These are phyloP conservation scores for Myriangium duriaei DNA, from an alignment of 2,329 filamentous ascomycete genomes.

Conservation along the genomic window DNA sequence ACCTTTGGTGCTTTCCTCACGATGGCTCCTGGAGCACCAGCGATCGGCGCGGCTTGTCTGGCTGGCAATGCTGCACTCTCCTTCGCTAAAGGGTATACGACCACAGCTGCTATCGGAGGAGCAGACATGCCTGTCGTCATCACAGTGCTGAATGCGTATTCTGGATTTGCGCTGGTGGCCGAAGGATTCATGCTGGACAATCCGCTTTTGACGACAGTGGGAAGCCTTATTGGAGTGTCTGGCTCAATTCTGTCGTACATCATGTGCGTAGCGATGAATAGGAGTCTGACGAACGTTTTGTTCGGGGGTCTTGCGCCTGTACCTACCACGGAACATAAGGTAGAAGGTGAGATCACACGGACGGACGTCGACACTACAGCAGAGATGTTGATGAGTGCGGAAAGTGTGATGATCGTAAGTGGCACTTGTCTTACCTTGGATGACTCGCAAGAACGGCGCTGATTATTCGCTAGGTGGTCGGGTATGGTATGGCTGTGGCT, in stretches of 20 bases:
- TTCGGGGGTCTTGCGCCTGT: slow-evolving; percentile 67
- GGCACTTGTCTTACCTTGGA: neutral
- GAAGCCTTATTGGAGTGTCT: slow-evolving; percentile 75
- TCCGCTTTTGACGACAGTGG: slow-evolving; percentile 69
- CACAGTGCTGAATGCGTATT: slow-evolving; percentile 82
- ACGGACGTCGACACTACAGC: slow-evolving; percentile 71
- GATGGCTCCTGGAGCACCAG: slow-evolving; percentile 66
- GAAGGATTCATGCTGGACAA: slow-evolving; percentile 91
- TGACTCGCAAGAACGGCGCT: slow-evolving; percentile 1
- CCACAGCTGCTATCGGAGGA: slow-evolving; percentile 79
- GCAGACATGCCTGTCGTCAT: slow-evolving; percentile 91
- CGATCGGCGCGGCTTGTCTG: slow-evolving; percentile 66
- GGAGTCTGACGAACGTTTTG: slow-evolving; percentile 75
- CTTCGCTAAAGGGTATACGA: slow-evolving; percentile 78
- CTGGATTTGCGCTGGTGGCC: slow-evolving; percentile 77
- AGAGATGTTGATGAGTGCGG: slow-evolving; percentile 60
- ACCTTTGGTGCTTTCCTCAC: slow-evolving; percentile 77
- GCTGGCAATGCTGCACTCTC: slow-evolving; percentile 65
- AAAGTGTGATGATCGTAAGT: slow-evolving; percentile 66
- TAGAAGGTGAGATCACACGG: slow-evolving; percentile 67
- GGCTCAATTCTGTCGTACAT: slow-evolving; percentile 84
- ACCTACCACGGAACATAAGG: slow-evolving; percentile 51
- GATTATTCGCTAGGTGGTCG: slow-evolving; percentile 42
- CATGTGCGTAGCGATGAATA: slow-evolving; percentile 83
- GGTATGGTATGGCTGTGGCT: slow-evolving; percentile 88